Conservation (phyloP, 129 eudicot genomes). For the Silybum marianum region DNA sequence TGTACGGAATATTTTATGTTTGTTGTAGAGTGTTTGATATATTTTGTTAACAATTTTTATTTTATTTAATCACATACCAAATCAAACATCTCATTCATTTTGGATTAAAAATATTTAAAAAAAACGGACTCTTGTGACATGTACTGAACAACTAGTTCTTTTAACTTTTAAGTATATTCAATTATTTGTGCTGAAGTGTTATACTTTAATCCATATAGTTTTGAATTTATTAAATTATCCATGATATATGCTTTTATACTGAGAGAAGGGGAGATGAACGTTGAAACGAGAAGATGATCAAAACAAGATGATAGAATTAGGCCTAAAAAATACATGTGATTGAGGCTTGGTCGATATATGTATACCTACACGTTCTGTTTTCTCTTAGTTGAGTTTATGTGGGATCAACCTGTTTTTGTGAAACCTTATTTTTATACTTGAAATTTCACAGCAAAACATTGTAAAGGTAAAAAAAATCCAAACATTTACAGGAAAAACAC, state of each 20-base stretch:
- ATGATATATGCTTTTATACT: background rate
- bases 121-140: background rate
- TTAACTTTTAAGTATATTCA: background rate
- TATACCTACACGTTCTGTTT: too few species aligned
- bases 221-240: background rate
- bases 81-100: background rate
- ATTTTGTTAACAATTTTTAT: too few species aligned
- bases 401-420: too few species aligned
- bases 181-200: background rate
- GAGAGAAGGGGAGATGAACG: too few species aligned
- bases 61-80: background rate
- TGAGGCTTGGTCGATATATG: background rate
- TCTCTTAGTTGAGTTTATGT: too few species aligned
- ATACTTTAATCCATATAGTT: conserved; percentile 2
- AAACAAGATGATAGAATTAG: too few species aligned
- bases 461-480: too few species aligned
- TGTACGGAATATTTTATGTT: background rate
- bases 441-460: too few species aligned
- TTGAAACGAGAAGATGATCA: background rate
- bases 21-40: background rate
- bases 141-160: background rate
- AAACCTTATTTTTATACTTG: too few species aligned
- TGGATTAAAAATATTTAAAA: too few species aligned
- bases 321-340: too few species aligned
- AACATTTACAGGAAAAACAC: too few species aligned